Evolutionary conservation across 441 rosid genomes (phyloP).

Genomic region (Croton setiger): DNA sequence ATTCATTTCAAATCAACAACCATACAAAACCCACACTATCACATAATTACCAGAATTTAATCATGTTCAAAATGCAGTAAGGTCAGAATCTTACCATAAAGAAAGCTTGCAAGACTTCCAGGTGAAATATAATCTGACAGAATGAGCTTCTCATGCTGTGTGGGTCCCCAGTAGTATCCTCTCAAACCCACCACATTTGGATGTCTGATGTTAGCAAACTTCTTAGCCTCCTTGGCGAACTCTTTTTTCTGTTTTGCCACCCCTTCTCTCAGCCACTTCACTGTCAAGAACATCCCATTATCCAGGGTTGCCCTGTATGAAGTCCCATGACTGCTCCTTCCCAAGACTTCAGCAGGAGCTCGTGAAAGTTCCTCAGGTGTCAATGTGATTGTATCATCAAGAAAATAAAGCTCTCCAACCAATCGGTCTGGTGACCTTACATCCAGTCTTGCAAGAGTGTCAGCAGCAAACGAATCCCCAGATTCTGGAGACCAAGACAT

Average conservation of each 20-base stretch:
- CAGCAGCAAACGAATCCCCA: conserved; percentile 86
- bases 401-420: conserved; percentile 93
- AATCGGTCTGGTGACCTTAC: conserved; percentile 89
- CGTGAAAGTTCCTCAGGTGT: conserved; percentile 93
- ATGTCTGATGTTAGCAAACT: conserved; percentile 90
- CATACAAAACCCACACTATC: not conserved
- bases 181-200: conserved; percentile 94
- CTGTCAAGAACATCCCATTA: conserved; percentile 79
- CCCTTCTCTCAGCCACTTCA: conserved; percentile 98
- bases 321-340: conserved; percentile 99
- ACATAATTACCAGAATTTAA: not conserved
- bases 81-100: conserved; percentile 62
- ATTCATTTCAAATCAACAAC: conserved; percentile 2
- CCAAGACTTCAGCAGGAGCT: conserved; percentile 97
- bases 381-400: conserved; percentile 78
- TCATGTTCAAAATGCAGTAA: not conserved
- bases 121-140: conserved; percentile 90
- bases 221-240: conserved; percentile 93
- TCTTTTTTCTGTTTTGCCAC: conserved; percentile 96
- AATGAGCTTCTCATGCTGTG: conserved; percentile 97
- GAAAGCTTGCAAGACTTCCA: conserved; percentile 97
- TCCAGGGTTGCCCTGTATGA: conserved; percentile 92
- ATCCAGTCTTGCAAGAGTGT: conserved; percentile 77
- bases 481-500: conserved; percentile 93
- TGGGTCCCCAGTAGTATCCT: conserved; percentile 99